phyloP scores from a whole-genome alignment of 371 early-diverging fungal genomes.

The Zychaea mexicana region DNA sequence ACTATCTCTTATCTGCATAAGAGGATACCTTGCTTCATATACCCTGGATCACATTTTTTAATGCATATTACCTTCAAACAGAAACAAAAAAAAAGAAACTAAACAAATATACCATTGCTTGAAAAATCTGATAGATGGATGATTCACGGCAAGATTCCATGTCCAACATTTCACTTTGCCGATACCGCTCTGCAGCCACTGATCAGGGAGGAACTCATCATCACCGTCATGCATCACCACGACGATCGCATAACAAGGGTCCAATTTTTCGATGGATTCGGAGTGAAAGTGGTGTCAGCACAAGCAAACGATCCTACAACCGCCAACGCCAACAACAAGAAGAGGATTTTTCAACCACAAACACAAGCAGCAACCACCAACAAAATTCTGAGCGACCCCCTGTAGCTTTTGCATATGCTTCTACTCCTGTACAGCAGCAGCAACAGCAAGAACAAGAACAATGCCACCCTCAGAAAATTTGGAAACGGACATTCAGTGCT shows the following conservation, averaged over 20 bases:
- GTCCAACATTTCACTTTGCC: background rate
- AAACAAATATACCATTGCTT: too few species aligned
- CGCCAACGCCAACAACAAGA: background rate
- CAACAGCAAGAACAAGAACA: background rate
- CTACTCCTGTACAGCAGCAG: conserved; percentile 11
- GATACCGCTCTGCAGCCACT: background rate
- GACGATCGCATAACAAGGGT: background rate
- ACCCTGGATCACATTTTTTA: too few species aligned
- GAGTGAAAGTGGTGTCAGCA: conserved; percentile 10
- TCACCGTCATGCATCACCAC: background rate
- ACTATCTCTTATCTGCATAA: background rate
- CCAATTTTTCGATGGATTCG: conserved; percentile 11
- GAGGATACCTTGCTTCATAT: background rate
- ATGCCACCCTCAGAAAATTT: too few species aligned
- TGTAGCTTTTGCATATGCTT: conserved; percentile 20
- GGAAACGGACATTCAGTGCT: too few species aligned
- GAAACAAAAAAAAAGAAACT: background rate
- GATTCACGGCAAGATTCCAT: background rate
- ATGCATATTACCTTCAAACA: too few species aligned
- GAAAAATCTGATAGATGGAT: background rate
- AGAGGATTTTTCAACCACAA: background rate
- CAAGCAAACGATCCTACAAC: background rate
- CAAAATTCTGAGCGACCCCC: conserved; percentile 8
- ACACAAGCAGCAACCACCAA: too few species aligned
- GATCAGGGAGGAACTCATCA: background rate